Percentiles rank a stretch among this genome's conserved stretches.
phyloP scores from a whole-genome alignment of 1,284 basidiomycete genomes.

The Volvariella volvacea region DNA sequence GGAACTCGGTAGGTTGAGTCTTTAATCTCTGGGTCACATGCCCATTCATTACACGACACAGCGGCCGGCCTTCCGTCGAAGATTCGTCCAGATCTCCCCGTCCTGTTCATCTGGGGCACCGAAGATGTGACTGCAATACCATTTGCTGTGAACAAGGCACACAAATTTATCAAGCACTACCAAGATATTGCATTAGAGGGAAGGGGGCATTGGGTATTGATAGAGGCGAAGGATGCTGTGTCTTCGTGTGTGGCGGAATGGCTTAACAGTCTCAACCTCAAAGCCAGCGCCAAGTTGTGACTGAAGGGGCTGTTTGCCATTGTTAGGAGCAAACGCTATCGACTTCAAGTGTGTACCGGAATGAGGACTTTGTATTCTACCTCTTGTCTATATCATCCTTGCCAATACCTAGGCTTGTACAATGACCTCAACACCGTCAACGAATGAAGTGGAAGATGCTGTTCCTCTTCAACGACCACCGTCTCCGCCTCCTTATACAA shows the following conservation, averaged over 20 bases:
- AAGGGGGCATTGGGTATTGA: conserved; percentile 63
- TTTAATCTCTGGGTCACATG: conserved; percentile 5
- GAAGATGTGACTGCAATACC: conserved; percentile 37
- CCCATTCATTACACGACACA: conserved; percentile 13
- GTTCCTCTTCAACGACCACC: conserved; percentile 61
- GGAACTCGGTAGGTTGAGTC: conserved; percentile 41
- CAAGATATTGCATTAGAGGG: conserved; percentile 44
- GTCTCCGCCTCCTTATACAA: conserved; percentile 65
- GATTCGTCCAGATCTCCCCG: conserved; percentile 42
- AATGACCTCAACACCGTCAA: conserved; percentile 20
- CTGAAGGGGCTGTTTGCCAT: not conserved
- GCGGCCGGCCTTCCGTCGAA: conserved; percentile 33
- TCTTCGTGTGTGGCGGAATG: conserved; percentile 36
- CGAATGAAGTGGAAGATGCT: conserved; percentile 48
- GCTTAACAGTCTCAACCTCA: conserved; percentile 28
- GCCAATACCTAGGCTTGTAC: not conserved
- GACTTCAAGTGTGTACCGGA: no score
- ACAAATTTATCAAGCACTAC: conserved; percentile 40
- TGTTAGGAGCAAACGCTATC: not conserved
- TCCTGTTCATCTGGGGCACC: conserved; percentile 57
- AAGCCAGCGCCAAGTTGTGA: not conserved
- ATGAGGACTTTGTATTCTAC: no score
- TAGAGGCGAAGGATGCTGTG: conserved; percentile 42
- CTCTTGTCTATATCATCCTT: not conserved
- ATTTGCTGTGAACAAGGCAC: conserved; percentile 30